These are phyloP conservation scores for Fomes fomentarius DNA, from an alignment of 1,284 basidiomycete species.

Conservation along the genomic window DNA sequence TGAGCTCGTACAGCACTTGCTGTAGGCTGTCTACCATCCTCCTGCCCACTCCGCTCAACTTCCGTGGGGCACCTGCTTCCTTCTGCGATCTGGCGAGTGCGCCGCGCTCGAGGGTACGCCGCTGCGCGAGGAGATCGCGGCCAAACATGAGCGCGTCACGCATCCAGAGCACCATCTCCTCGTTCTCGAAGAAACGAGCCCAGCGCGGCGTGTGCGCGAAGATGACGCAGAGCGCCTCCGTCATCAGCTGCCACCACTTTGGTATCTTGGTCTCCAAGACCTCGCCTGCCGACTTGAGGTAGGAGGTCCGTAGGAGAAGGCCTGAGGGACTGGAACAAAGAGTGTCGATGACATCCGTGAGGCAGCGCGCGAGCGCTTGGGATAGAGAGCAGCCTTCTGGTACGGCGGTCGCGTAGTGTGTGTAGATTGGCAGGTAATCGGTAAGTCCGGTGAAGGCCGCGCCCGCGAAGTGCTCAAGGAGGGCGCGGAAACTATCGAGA, in stretches of 20 bases:
- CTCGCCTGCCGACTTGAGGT: conserved; percentile 50
- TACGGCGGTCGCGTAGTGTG: conserved; percentile 59
- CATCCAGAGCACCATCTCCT: conserved; percentile 95
- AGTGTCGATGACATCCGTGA: conserved; percentile 89
- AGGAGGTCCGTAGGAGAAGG: conserved; percentile 61
- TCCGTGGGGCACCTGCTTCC: conserved; percentile 31
- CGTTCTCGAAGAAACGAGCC: conserved; percentile 79
- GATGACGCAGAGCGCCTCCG: conserved; percentile 77
- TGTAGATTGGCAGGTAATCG: conserved; percentile 68
- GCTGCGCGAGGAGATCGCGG: conserved; percentile 79
- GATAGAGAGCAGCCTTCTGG: conserved; percentile 88
- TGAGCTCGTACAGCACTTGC: conserved; percentile 75
- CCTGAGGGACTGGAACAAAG: conserved; percentile 77
- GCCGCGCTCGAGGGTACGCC: conserved; percentile 78
- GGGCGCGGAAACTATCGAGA: conserved; percentile 80
- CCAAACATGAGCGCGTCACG: conserved; percentile 93
- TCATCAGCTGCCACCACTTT: conserved; percentile 86
- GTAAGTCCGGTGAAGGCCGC: conserved; percentile 72
- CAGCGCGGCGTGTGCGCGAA: conserved; percentile 84
- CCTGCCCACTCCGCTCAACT: conserved; percentile 56
- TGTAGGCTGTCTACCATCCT: conserved; percentile 82
- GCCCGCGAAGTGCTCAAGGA: conserved; percentile 69
- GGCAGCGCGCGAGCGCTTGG: conserved; percentile 86
- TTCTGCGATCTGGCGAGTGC: conserved; percentile 43
- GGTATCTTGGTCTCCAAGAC: conserved; percentile 58